Evolutionary conservation across 192 early-diverging fungal genomes (phyloP), one percentile per base, ranked within the genome.

Genomic region (Coemansia sp.): DNA sequence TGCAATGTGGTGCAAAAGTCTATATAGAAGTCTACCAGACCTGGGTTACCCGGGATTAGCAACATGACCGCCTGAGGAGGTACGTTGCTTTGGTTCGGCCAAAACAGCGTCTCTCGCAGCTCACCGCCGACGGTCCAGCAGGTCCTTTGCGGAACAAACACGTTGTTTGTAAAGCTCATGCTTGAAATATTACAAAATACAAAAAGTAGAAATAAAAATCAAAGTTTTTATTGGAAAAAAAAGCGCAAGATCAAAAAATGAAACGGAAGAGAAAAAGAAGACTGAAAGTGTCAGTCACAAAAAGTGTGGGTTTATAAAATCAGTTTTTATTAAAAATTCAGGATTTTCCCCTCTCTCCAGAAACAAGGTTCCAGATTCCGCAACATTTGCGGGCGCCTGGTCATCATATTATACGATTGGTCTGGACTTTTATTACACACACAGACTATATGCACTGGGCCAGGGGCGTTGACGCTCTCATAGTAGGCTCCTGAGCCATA

Each of bases 1-100:
- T 89, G 87, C 55, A 90, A 76, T 0, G 71, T 66, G 20, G 85
- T 63, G 61, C 89, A 85, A 67, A 94, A 96, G n/a, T 75, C 73
- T 20, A 80, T 85, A 66, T 96, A 96, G 67, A 93, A 93, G 55
- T 94, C 90, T 28, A 90, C 83, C 34, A 92, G 57, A 3, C 94
- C 94, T 4, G 92, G 92, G 82, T 92, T 93, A 0, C 92, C 92
- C 48, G 86, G 83, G 40, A 89, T 76, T 54, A 89, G 66, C 48
- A 90, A 76, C 5, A 87, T 51, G 0, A 89, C 71, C 6, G 67
- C 82, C 0, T 56, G 55, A 1, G 75, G 65, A n/a, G 48, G 29
- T 1, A 29, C 55, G 54, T 60, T 36, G 5, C 20, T 49, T 33
- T 66, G 71, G 58, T 45, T 42, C 17, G 79, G 73, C 79, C 79